Base-by-base conservation (phyloP, 768 basidiomycete species). In the Amanita pallidorosea region DNA sequence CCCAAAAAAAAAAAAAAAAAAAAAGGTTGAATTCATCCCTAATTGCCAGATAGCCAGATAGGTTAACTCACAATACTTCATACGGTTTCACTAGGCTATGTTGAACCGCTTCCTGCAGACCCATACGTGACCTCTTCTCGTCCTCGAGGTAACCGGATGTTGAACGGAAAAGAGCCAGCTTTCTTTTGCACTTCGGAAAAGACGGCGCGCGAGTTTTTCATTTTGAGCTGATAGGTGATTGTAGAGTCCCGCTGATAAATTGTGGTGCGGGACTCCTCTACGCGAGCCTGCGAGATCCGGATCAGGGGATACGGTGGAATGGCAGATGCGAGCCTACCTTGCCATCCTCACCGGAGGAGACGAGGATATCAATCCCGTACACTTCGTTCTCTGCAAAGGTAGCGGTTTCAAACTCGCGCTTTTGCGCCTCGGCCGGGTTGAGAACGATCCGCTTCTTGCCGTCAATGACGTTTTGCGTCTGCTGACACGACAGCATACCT, bases 121-220 rank as follows among this genome's bases (percentile, higher is more conserved):
- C 96, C 76, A 98, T 85, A 34, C 95, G 83, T 23, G 91, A 85
- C 48, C 90, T 81, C 70, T 94, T 94, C 76, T 98, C 95, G 61
- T 98, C 95, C 56, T 95, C 95, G 52, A 98, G 76, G 42, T 76
- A 76, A n/a, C 55, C 96, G 89, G 55, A 99, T 79, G 60, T 94
- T 97, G 77, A 99, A 97, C 31, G 96, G 95, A 81, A 99, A 98
- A 4, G 91, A 77, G 22, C 95, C 95, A 37, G 96, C 90, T 69
- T 97, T 98, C 76, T 92, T 94, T 70, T 94, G 89, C 60, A 97
- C 89, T 68, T 98, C 95, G 45, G 88, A 88, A 71, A 97, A 98
- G 37, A 95, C 85, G n/a, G 85, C 80, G 55, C 95, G 87, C 40
- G 93, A 94, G 56, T 88, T 95, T 74, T 95, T 97, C 83, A 95